These are phyloP conservation scores for Colletotrichum higginsianum DNA, from an alignment of 2,329 filamentous ascomycete genomes.

Conservation along the genomic window DNA sequence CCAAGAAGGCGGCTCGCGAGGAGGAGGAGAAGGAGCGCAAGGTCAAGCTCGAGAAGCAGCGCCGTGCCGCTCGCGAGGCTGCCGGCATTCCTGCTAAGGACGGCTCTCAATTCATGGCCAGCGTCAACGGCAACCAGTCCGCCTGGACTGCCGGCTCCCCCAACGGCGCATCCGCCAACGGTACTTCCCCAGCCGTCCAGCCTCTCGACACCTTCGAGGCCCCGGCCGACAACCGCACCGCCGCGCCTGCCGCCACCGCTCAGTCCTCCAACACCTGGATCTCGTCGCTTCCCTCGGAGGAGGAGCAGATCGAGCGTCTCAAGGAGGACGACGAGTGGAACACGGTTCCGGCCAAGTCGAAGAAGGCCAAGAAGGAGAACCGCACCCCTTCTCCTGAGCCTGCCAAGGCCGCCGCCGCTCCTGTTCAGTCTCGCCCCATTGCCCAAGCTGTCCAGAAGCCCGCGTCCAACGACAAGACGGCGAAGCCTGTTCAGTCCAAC, in stretches of 20 bases:
- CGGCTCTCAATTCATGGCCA: conserved; percentile 73
- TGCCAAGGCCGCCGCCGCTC: conserved; percentile 49
- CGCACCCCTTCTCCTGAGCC: conserved; percentile 58
- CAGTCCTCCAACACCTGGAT: conserved; percentile 61
- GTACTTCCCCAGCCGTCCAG: conserved; percentile 53
- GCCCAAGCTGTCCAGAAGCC: conserved; percentile 52
- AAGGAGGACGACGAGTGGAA: conserved; percentile 71
- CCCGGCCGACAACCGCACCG: conserved; percentile 51
- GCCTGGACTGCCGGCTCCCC: conserved; percentile 59
- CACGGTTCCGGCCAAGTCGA: conserved; percentile 66
- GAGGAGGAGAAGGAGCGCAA: conserved; percentile 86
- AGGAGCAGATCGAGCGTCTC: conserved; percentile 73
- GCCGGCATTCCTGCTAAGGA: conserved; percentile 89
- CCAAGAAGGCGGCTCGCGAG: conserved; percentile 80
- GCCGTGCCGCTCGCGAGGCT: conserved; percentile 83
- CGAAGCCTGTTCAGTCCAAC: conserved; percentile 48
- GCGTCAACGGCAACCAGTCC: conserved; percentile 58
- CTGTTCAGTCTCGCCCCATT: conserved; percentile 45
- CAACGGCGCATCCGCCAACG: conserved; percentile 53
- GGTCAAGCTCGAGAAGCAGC: conserved; percentile 83
- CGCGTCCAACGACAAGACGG: conserved; percentile 47
- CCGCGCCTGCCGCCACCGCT: conserved; percentile 50
- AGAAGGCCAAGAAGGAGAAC: conserved; percentile 58
- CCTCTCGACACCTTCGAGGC: conserved; percentile 72
- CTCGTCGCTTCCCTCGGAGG: conserved; percentile 70